Base-by-base conservation (phyloP, 2,329 filamentous ascomycete genomes). In the Immersiporthe knoxdaviesiana region DNA sequence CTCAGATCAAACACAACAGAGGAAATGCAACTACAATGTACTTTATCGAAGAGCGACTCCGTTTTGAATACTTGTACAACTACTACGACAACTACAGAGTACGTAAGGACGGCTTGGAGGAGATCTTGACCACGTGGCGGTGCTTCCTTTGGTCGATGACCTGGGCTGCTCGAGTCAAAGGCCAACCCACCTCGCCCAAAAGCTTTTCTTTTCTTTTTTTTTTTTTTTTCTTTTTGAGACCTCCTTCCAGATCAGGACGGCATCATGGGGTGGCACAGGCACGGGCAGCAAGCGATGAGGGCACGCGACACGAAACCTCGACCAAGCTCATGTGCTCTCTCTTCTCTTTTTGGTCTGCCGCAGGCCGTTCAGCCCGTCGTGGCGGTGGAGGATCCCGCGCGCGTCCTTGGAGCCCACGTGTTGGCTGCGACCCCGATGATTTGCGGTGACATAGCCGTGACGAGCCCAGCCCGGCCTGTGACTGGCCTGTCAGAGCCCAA, bases 381-480 rank as follows among this genome's bases (percentile, higher is more conserved):
- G 54, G 35, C 41, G 11, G 44, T n/a, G 14, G 39, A 27, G n/a
- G 50, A 47, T 63, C n/a, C 24, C 30, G 60, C 24, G 12, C 60
- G 21, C 14, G n/a, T n/a, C 41, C 4, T 41, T 24, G 47, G n/a
- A 10, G 62, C 27, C 44, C 44, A 44, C 62, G 50, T 35, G 58
- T 59, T 65, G 63, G 52, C 63, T 58, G n/a, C 35, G 27, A 27
- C 24, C 24, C 35, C n/a, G 30, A 30, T n/a, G 54, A 58, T 44
- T 52, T 47, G 50, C 32, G 52, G 50, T 41, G 41, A 24, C 44
- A 18, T 32, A 39, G 16, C 44, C 44, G 10, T 32, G 27, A 4
- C 14, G 24, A 30, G 24, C 24, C 50, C 7, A n/a, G 44, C 30
- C 24, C 8, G 35, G n/a, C n/a, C n/a, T 30, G 54, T 27, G 27